Evolutionary conservation across 306 rosid species (phyloP).

Genomic region (Ziziphus jujuba): DNA sequence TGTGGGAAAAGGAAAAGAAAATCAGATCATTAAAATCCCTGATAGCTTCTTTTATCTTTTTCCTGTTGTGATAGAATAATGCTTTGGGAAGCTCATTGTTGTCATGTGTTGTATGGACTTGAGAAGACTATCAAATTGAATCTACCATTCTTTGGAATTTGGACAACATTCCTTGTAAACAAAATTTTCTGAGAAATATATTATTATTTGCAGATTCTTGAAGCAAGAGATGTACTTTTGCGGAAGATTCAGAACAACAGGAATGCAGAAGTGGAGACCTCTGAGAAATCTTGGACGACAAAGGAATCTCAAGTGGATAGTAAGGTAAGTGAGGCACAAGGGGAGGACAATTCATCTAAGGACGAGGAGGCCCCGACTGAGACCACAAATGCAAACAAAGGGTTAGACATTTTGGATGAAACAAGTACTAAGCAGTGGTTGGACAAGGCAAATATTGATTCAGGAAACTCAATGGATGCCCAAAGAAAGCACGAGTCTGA

Average conservation of each 20-base stretch:
- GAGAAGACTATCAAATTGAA: too few species aligned
- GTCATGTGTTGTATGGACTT: too few species aligned
- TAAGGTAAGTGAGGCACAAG: constrained; percentile 30
- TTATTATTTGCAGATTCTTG: constrained; percentile 58
- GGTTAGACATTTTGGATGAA: constrained; percentile 48
- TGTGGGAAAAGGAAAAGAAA: too few species aligned
- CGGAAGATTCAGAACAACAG: constrained; percentile 52
- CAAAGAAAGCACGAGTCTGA: constrained; percentile 44
- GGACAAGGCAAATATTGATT: constrained; percentile 40
- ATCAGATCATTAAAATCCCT: too few species aligned
- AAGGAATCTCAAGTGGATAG: constrained; percentile 30
- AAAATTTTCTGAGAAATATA: background rate
- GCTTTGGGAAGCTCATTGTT: too few species aligned
- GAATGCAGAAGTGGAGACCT: constrained; percentile 32
- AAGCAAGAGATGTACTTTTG: constrained; percentile 62
- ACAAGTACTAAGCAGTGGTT: constrained; percentile 41
- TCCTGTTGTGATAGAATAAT: too few species aligned
- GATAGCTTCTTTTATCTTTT: too few species aligned
- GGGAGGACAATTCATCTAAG: constrained; percentile 27
- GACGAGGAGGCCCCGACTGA: constrained; percentile 34
- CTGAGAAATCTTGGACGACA: constrained; percentile 25
- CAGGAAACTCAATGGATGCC: constrained; percentile 38
- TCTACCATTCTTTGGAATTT: too few species aligned
- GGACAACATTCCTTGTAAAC: background rate
- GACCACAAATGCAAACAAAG: constrained; percentile 28